Percentiles rank a stretch among this genome's conserved stretches.
Evolutionary conservation across 495 filamentous ascomycete species (phyloP).

Genomic region (Penicillium diatomitis): DNA sequence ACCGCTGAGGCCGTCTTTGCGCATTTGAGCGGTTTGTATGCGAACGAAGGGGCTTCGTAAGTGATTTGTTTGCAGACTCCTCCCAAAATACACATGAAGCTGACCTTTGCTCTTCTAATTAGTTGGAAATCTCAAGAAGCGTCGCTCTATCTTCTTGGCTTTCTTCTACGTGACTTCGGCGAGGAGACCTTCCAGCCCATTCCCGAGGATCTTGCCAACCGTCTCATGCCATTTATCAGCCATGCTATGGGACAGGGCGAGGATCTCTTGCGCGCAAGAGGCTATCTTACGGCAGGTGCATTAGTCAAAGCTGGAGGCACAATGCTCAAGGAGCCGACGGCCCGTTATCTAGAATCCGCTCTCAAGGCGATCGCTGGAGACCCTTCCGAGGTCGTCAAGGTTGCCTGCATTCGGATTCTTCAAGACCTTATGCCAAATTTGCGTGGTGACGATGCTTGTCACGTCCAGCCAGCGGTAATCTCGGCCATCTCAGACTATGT

Average conservation of each 20-base stretch:
- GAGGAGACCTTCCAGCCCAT: constrained; percentile 58
- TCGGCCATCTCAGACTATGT: constrained; percentile 69
- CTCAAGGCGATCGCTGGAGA: constrained; percentile 68
- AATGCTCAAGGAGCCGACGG: constrained; percentile 41
- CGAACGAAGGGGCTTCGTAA: constrained; percentile 44
- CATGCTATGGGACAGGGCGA: constrained; percentile 62
- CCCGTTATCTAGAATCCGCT: constrained; percentile 62
- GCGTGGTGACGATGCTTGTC: constrained; percentile 39
- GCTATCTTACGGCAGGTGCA: constrained; percentile 72
- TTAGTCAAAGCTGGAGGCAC: constrained; percentile 52
- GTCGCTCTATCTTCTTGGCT: constrained; percentile 70
- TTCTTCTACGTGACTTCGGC: constrained; percentile 68
- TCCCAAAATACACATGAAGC: background rate
- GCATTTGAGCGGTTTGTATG: constrained; percentile 61
- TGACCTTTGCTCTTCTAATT: background rate
- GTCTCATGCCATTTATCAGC: constrained; percentile 68
- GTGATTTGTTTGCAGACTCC: constrained; percentile 8
- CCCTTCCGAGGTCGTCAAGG: constrained; percentile 76
- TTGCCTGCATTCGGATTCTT: constrained; percentile 79
- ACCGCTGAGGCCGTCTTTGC: constrained; percentile 66
- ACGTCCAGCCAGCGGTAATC: constrained; percentile 66
- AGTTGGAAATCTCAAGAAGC: constrained; percentile 67
- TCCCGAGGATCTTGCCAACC: constrained; percentile 53
- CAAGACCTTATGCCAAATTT: constrained; percentile 68
- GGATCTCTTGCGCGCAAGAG: constrained; percentile 70